A percentile compares a stretch with the other conserved stretches of the same genome.
Conservation (phyloP, 208 protist species). For the Trypanosoma conorhini region DNA sequence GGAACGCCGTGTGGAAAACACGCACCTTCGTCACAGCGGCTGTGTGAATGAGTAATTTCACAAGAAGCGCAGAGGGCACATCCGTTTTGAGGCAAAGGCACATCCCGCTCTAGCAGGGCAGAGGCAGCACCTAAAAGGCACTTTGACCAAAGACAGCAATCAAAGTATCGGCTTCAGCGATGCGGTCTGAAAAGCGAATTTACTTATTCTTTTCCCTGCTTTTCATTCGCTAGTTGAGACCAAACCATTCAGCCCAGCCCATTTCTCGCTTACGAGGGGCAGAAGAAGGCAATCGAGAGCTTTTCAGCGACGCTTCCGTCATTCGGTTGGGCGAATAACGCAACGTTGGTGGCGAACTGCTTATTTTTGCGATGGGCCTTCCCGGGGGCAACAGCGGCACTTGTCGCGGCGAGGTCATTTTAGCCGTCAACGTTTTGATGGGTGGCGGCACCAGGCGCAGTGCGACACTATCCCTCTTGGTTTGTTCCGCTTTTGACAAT, state of each 20-base stretch:
- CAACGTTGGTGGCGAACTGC: constrained; percentile 11
- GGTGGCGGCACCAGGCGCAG: neutral
- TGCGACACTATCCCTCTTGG: neutral
- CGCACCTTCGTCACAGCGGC: too few species aligned
- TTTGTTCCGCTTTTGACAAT: neutral
- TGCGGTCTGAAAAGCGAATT: too few species aligned
- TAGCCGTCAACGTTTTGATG: neutral
- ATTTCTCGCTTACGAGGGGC: constrained; percentile 1
- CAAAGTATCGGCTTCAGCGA: too few species aligned
- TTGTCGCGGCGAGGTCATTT: neutral
- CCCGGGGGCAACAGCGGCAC: constrained; percentile 1
- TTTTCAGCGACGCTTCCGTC: constrained; percentile 16
- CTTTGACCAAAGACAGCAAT: too few species aligned
- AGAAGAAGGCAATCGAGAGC: neutral
- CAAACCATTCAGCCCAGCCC: constrained; percentile 18
- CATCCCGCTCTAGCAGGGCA: too few species aligned
- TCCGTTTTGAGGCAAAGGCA: too few species aligned
- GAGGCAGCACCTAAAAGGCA: too few species aligned
- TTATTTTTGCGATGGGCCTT: constrained; percentile 7
- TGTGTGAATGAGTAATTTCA: too few species aligned
- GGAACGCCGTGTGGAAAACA: too few species aligned
- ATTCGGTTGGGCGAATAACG: constrained; percentile 5
- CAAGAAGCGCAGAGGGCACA: too few species aligned
- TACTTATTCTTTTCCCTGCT: too few species aligned
- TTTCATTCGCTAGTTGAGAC: constrained; percentile 5